These are phyloP conservation scores for Jacaranda copaia DNA, from an alignment of 257 asterid genomes.

Conservation along the genomic window DNA sequence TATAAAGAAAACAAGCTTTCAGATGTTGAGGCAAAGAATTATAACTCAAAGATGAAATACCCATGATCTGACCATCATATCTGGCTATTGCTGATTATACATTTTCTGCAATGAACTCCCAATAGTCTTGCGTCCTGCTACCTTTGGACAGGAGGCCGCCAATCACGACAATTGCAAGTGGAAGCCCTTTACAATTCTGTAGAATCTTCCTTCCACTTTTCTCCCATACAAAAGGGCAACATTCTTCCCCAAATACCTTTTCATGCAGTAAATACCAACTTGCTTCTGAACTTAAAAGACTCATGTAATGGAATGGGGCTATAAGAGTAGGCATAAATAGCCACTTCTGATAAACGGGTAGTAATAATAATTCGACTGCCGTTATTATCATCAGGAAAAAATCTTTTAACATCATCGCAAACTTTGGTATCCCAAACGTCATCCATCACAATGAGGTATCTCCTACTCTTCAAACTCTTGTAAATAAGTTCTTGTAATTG, in stretches of 20 bases:
- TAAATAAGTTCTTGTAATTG: not conserved
- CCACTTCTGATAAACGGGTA: not conserved
- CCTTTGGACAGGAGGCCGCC: conserved; percentile 25
- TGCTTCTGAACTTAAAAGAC: not conserved
- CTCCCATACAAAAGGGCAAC: not conserved
- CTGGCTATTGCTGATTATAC: not conserved
- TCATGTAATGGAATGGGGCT: not conserved
- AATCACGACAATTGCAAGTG: conserved; percentile 32
- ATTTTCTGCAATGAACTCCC: conserved; percentile 28
- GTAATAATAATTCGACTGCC: not conserved
- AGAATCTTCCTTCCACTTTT: not conserved
- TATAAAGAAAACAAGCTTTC: not conserved
- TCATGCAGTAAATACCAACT: not conserved
- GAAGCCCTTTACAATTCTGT: conserved; percentile 29
- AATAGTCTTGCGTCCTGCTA: conserved; percentile 3
- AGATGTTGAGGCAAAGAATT: conserved; percentile 33
- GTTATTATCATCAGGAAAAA: not conserved
- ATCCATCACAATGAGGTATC: conserved; percentile 1
- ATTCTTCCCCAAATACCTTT: not conserved
- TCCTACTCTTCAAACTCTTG: not conserved
- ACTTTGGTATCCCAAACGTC: not conserved
- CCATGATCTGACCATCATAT: not conserved
- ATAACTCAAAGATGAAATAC: conserved; percentile 13
- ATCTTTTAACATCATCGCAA: not conserved
- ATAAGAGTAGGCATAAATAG: not conserved